Evolutionary conservation across 2,329 filamentous ascomycete genomes (phyloP).

Genomic region (Xylaria polymorpha): DNA sequence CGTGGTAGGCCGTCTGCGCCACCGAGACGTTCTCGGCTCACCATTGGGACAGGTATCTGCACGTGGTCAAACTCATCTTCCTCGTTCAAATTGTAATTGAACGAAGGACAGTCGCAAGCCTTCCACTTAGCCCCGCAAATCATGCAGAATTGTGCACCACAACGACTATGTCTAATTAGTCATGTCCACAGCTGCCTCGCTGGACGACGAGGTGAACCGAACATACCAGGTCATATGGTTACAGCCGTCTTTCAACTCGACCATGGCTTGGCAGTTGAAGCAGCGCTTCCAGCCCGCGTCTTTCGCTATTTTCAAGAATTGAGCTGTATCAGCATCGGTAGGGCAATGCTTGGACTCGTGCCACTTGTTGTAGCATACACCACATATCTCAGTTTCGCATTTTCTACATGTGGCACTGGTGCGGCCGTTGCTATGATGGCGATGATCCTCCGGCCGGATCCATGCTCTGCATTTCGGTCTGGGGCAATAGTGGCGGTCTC

Average conservation of each 20-base stretch:
- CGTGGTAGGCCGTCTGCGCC: conserved; percentile 42
- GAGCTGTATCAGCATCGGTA: conserved; percentile 73
- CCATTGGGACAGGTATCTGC: conserved; percentile 57
- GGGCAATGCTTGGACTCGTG: conserved; percentile 78
- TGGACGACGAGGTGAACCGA: conserved; percentile 45
- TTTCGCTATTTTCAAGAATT: conserved; percentile 72
- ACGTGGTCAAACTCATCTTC: conserved; percentile 66
- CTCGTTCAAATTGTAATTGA: conserved; percentile 70
- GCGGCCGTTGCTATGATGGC: conserved; percentile 64
- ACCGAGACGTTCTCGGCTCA: conserved; percentile 52
- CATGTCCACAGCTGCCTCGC: conserved; percentile 20
- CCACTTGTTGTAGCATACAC: conserved; percentile 77
- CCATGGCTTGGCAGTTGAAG: conserved; percentile 76
- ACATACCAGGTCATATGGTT: conserved; percentile 89
- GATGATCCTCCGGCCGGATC: conserved; percentile 79
- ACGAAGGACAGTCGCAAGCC: conserved; percentile 83
- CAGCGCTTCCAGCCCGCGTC: conserved; percentile 80
- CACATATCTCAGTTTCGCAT: conserved; percentile 81
- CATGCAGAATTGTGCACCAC: conserved; percentile 88
- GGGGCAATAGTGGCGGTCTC: conserved; percentile 83
- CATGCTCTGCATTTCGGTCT: conserved; percentile 77
- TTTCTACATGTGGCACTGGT: conserved; percentile 76
- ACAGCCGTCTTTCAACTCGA: conserved; percentile 84
- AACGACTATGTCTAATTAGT: conserved; percentile 63
- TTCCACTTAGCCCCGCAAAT: conserved; percentile 86